Conservation (phyloP, 116 monocot genomes). For the Cymodocea nodosa region DNA sequence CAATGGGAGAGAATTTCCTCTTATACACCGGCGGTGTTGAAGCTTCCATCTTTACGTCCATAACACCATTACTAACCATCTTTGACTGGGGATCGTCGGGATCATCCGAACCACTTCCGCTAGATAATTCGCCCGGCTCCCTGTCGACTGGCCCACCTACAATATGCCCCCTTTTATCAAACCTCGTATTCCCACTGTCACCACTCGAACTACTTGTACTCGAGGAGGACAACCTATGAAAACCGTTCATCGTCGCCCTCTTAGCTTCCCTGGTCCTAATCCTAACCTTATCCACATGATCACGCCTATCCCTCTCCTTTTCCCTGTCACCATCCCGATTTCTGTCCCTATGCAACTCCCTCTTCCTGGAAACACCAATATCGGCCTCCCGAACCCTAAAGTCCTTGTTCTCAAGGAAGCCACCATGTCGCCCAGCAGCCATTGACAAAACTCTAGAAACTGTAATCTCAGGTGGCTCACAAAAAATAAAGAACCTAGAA, state of each 20-base stretch:
- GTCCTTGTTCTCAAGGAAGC: slow-evolving; percentile 25
- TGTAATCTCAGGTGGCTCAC: neutral
- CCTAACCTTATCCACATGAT: slow-evolving; percentile 8
- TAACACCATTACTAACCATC: neutral
- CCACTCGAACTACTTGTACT: slow-evolving; percentile 25
- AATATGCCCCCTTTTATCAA: neutral
- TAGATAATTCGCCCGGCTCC: slow-evolving; percentile 78
- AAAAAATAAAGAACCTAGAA: too few relatives aligned
- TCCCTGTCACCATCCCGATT: slow-evolving; percentile 13
- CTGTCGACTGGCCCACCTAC: slow-evolving; percentile 21
- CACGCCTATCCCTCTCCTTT: neutral
- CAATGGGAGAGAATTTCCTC: slow-evolving; percentile 30
- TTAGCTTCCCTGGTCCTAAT: slow-evolving; percentile 10
- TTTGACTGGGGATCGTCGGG: slow-evolving; percentile 5
- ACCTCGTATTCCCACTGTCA: slow-evolving; percentile 4
- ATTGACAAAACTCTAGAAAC: slow-evolving; percentile 10
- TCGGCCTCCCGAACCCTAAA: slow-evolving; percentile 30
- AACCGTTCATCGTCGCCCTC: slow-evolving; percentile 27
- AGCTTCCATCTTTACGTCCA: slow-evolving; percentile 7
- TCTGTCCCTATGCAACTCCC: slow-evolving; percentile 18
- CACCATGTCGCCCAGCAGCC: slow-evolving; percentile 42
- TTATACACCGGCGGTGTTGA: slow-evolving; percentile 5
- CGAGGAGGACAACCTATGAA: slow-evolving; percentile 6
- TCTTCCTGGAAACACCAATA: slow-evolving; percentile 31
- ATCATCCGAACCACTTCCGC: slow-evolving; percentile 48